Conservation (phyloP, 129 eudicot species). For the Arctium lappa region DNA sequence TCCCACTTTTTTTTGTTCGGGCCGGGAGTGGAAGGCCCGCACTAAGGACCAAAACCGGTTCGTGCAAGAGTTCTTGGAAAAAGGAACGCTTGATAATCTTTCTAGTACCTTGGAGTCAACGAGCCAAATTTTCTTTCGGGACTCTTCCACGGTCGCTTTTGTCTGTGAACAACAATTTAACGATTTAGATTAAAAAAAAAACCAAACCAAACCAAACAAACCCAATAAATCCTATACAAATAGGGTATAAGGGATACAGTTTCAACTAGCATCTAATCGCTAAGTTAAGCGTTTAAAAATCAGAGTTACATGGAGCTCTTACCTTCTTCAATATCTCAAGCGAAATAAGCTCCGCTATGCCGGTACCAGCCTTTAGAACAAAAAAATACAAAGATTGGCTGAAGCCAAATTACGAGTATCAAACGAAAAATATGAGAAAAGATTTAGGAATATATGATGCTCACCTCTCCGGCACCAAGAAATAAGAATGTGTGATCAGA, state of each 20-base stretch:
- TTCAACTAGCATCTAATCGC: not conserved
- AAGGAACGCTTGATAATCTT: not conserved
- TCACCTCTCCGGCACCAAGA: constrained; percentile 90
- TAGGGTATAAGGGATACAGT: not conserved
- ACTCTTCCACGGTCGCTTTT: constrained; percentile 56
- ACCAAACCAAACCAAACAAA: not conserved
- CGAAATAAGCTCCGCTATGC: constrained; percentile 95
- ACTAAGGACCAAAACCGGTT: not conserved
- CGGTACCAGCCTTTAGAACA: constrained; percentile 86
- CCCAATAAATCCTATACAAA: not conserved
- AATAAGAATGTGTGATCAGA: constrained; percentile 81
- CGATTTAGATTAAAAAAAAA: not conserved
- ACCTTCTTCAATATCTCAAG: constrained; percentile 84
- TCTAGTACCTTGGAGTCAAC: constrained; percentile 87
- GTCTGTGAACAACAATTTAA: constrained; percentile 41
- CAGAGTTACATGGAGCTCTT: not conserved
- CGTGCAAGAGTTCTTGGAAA: not conserved
- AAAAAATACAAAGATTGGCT: not conserved
- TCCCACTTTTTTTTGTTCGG: too few relatives aligned
- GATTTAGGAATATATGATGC: constrained; percentile 12
- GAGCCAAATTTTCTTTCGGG: constrained; percentile 90
- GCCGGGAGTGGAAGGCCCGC: not conserved
- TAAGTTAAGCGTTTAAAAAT: not conserved
- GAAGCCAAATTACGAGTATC: not conserved
- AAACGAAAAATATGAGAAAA: not conserved